Evolutionary conservation across 2,329 filamentous ascomycete genomes (phyloP), one percentile per base, ranked within the genome.

Genomic region (Diaporthe nobilis): DNA sequence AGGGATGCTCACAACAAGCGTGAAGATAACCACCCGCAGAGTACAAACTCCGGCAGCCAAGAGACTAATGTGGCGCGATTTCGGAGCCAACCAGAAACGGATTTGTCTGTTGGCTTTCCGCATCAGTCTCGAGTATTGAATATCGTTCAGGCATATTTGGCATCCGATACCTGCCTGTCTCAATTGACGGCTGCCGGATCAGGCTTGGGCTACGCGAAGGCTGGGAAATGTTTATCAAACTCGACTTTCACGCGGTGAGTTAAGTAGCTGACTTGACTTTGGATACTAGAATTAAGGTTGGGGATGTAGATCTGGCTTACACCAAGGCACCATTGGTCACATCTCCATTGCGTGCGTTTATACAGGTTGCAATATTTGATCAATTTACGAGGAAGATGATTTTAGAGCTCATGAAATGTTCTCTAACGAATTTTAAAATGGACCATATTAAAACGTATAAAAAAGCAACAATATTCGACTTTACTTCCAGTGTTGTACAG

Each of bases 11-110:
- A 63, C 39, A 63, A 25, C n/a, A 31, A 13, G 60, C 60, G 39
- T 20, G 31, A 17, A 63, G 39, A 63, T 63, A 44, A 47, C 39
- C 25, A 63, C 39, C 58, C 58, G 37, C 13, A 42, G 34, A 25
- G 37, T 3, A 44, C 60, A 31, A 65, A 65, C 39, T 65, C 61
- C 61, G 61, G 42, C 61, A 65, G 61, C 61, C 61, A 65, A 65
- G 61, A 49, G 28, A 15, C 61, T 65, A 65, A 49, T 49, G 42
- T 65, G 42, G 61, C 61, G 42, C 61, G 25, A 65, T 28, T 22
- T 65, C 42, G 61, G 61, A 49, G 20, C 25, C 42, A 47, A 49
- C 42, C 61, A 28, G 25, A 31, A 47, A n/a, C 42, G 25, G 61
- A 15, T 22, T 65, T 65, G 25, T 65, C 28, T 34, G n/a, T 65